Conservation (phyloP, 2,329 filamentous ascomycete genomes). For the Calonectria multiphialidica region DNA sequence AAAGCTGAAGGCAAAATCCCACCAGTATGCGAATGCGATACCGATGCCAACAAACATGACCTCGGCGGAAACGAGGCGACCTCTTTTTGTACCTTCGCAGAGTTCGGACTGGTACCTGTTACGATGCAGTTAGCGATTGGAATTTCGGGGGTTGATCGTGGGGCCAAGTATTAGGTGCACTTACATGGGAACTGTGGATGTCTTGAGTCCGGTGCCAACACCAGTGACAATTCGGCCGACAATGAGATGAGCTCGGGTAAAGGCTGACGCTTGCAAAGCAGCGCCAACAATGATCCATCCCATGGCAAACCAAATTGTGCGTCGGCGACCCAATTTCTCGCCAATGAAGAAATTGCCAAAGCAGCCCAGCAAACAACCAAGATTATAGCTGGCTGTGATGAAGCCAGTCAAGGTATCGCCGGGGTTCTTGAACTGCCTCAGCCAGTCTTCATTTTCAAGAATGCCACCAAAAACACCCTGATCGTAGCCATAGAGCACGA, state of each 20-base stretch:
- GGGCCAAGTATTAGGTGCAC: fast-evolving
- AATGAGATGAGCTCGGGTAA: slow-evolving; percentile 60
- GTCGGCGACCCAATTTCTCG: slow-evolving; percentile 60
- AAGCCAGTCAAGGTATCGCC: slow-evolving; percentile 40
- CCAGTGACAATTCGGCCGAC: slow-evolving; percentile 62
- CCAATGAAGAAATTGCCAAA: slow-evolving; percentile 60
- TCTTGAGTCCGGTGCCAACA: slow-evolving; percentile 57
- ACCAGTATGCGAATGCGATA: slow-evolving; percentile 56
- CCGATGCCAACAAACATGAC: slow-evolving; percentile 53
- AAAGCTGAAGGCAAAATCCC: slow-evolving; percentile 48
- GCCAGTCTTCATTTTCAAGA: slow-evolving; percentile 57
- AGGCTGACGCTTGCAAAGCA: slow-evolving; percentile 63
- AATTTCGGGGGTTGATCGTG: too few species aligned
- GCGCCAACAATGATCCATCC: slow-evolving; percentile 70
- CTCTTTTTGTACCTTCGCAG: slow-evolving; percentile 61
- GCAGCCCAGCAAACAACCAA: slow-evolving; percentile 57
- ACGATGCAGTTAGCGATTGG: background rate
- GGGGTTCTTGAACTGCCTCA: slow-evolving; percentile 43
- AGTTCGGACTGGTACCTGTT: slow-evolving; percentile 48
- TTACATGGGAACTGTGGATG: slow-evolving; percentile 52
- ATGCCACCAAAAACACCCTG: slow-evolving; percentile 62
- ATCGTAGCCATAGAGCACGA: slow-evolving; percentile 55
- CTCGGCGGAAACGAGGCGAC: slow-evolving; percentile 63
- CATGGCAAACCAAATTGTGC: slow-evolving; percentile 66
- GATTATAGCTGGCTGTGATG: slow-evolving; percentile 47